Conservation (phyloP, 257 asterid genomes). For the Nicotiana knightiana region DNA sequence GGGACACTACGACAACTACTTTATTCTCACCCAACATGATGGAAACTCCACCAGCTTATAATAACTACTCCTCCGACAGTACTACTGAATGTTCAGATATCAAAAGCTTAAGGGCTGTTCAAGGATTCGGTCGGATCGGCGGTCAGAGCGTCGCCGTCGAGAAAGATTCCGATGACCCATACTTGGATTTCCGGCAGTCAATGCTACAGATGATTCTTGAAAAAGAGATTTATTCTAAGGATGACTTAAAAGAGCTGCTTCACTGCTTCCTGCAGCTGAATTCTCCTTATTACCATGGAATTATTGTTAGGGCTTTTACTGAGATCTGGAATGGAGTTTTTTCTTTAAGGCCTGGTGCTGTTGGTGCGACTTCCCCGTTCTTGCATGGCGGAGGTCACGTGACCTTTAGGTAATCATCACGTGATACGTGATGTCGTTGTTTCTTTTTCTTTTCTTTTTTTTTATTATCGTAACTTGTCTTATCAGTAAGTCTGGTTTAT, state of each 20-base stretch:
- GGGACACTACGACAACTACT: constrained; percentile 53
- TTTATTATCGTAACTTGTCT: not conserved
- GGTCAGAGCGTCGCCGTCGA: constrained; percentile 78
- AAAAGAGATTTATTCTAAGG: constrained; percentile 59
- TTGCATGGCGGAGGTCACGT: constrained; percentile 29
- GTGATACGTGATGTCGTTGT: not conserved
- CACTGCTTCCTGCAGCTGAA: constrained; percentile 86
- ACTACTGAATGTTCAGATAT: constrained; percentile 13
- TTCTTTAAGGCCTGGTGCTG: constrained; percentile 18
- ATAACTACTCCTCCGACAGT: constrained; percentile 26
- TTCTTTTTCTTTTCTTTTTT: not conserved
- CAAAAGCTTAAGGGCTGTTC: constrained; percentile 38
- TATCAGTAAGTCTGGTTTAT: not conserved
- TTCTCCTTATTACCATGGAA: constrained; percentile 77
- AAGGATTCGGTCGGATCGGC: constrained; percentile 63
- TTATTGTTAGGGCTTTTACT: constrained; percentile 71
- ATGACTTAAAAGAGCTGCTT: constrained; percentile 69
- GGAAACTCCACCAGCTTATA: constrained; percentile 1
- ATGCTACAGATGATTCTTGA: constrained; percentile 94
- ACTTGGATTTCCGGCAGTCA: constrained; percentile 79
- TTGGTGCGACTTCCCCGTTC: constrained; percentile 23
- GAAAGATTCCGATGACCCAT: constrained; percentile 84
- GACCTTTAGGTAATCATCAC: constrained; percentile 35
- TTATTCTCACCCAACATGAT: constrained; percentile 16
- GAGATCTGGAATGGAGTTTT: constrained; percentile 87